Conservation (phyloP, 768 basidiomycete genomes). For the Wakefieldia striispora region DNA sequence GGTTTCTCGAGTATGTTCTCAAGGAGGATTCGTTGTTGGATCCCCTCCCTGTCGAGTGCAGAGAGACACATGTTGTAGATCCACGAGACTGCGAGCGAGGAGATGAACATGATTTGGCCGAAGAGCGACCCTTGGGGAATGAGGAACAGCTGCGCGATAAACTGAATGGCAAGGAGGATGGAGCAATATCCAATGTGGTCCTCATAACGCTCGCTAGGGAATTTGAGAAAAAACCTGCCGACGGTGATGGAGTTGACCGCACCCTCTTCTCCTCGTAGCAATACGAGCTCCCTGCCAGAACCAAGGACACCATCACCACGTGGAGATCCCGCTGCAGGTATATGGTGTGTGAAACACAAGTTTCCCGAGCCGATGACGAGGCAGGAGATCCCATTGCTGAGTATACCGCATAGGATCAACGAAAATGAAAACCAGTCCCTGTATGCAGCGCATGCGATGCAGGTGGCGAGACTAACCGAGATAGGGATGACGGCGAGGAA, state of each 20-base stretch:
- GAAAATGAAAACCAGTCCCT: conserved; percentile 34
- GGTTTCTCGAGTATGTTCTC: conserved; percentile 22
- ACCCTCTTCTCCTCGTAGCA: conserved; percentile 28
- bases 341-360: conserved; percentile 26
- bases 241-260: conserved; percentile 32
- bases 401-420: conserved; percentile 34
- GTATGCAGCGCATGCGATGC: conserved; percentile 27
- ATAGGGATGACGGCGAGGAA: conserved; percentile 33
- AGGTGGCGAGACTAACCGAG: conserved; percentile 24
- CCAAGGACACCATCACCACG: conserved; percentile 31
- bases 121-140: conserved; percentile 33
- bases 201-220: conserved; percentile 23
- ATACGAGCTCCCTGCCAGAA: conserved; percentile 23
- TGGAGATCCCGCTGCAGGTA: conserved; percentile 24
- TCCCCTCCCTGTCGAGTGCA: conserved; percentile 35
- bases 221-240: conserved; percentile 30
- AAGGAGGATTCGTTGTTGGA: conserved; percentile 26
- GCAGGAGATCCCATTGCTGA: conserved; percentile 32
- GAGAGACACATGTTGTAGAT: conserved; percentile 35
- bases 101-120: conserved; percentile 36
- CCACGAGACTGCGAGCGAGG: conserved; percentile 35
- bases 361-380: conserved; percentile 33
- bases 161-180: conserved; percentile 31
- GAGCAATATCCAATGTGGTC: conserved; percentile 30
- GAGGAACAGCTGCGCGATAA: conserved; percentile 35